A percentile compares a stretch with the other conserved stretches of the same genome.
These are phyloP conservation scores for Pyrenophora teres DNA, from an alignment of 2,329 filamentous ascomycete genomes.

Conservation along the genomic window DNA sequence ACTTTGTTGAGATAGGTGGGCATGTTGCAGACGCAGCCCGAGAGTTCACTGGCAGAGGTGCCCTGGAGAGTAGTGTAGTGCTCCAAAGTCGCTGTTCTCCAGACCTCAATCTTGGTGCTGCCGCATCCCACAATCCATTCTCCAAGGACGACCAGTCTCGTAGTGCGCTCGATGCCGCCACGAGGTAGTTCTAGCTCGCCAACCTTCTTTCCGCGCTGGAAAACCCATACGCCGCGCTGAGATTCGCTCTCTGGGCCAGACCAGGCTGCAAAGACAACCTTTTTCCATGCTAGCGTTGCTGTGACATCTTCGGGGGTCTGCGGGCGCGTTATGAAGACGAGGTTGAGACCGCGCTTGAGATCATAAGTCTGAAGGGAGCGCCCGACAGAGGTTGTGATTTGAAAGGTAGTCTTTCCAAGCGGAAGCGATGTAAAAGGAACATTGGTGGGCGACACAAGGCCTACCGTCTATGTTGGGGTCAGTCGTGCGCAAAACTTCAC, in stretches of 20 bases:
- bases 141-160: slow-evolving; percentile 80
- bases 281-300: slow-evolving; percentile 84
- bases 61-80: slow-evolving; percentile 82
- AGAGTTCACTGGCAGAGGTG: slow-evolving; percentile 69
- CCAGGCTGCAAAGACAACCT: slow-evolving; percentile 88
- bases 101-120: slow-evolving; percentile 78
- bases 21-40: slow-evolving; percentile 81
- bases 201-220: slow-evolving; percentile 85
- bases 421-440: slow-evolving; percentile 90
- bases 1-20: slow-evolving; percentile 97
- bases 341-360: slow-evolving; percentile 82
- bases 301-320: slow-evolving; percentile 87
- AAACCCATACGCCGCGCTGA: slow-evolving; percentile 80
- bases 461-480: slow-evolving; percentile 70
- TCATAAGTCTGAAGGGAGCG: slow-evolving; percentile 94
- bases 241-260: slow-evolving; percentile 62
- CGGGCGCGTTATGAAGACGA: slow-evolving; percentile 90
- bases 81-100: slow-evolving; percentile 81
- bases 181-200: slow-evolving; percentile 72
- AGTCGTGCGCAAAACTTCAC: slow-evolving; percentile 7
- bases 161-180: slow-evolving; percentile 71
- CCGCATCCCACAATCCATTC: slow-evolving; percentile 88
- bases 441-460: slow-evolving; percentile 85
- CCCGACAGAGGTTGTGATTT: slow-evolving; percentile 94
- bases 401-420: slow-evolving; percentile 91